phyloP scores from a whole-genome alignment of 108 stramenopile species.

The Cyclotella atomus region DNA sequence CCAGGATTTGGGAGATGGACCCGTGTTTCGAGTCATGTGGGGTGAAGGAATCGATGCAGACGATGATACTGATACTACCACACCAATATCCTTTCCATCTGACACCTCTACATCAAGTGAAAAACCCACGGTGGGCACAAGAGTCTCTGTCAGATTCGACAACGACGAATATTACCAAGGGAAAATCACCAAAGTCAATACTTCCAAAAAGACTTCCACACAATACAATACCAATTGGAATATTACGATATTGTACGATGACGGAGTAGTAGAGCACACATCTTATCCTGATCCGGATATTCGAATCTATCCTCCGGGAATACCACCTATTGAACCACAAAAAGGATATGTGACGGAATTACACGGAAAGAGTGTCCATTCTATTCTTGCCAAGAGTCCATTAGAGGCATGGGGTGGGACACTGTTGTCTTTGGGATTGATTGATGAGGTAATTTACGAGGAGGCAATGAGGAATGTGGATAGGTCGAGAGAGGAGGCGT shows the following conservation, averaged over 20 bases:
- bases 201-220: conserved; percentile 37
- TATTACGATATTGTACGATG: conserved; percentile 77
- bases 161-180: conserved; percentile 60
- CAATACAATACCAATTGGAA: conserved; percentile 24
- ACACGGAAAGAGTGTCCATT: conserved; percentile 66
- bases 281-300: conserved; percentile 84
- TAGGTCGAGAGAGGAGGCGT: conserved; percentile 39
- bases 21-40: conserved; percentile 85
- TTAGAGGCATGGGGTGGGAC: conserved; percentile 85
- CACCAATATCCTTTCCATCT: conserved; percentile 59
- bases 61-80: conserved; percentile 42
- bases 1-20: conserved; percentile 53
- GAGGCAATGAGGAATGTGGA: conserved; percentile 56
- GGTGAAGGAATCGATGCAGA: conserved; percentile 86
- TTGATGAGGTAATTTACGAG: conserved; percentile 78
- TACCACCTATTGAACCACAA: conserved; percentile 43
- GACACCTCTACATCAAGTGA: not conserved
- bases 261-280: conserved; percentile 71
- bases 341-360: conserved; percentile 57
- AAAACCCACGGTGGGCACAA: conserved; percentile 54
- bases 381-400: conserved; percentile 65
- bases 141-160: conserved; percentile 78
- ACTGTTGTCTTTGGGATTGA: conserved; percentile 68
- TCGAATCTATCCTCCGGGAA: conserved; percentile 64
- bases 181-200: conserved; percentile 13